Evolutionary conservation across 306 rosid genomes (phyloP).

Genomic region (Benincasa hispida): DNA sequence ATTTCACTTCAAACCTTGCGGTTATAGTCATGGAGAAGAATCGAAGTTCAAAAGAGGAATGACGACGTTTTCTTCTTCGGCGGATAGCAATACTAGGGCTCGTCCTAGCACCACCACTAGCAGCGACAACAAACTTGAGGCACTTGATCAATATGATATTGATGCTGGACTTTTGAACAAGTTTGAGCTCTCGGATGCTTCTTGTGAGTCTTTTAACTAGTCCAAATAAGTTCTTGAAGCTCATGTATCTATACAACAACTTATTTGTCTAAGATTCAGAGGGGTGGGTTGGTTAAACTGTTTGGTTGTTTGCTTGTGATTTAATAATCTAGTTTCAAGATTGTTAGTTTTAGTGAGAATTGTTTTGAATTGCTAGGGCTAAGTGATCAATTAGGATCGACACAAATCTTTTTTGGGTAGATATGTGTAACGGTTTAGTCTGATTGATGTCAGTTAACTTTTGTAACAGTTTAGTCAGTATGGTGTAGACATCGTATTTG

Average conservation of each 20-base stretch:
- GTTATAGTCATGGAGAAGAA: not conserved
- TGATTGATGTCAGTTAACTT: not conserved
- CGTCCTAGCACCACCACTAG: constrained; percentile 25
- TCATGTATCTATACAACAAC: constrained; percentile 37
- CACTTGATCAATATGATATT: constrained; percentile 39
- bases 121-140: constrained; percentile 13
- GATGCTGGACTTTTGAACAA: constrained; percentile 57
- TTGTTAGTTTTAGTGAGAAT: constrained; percentile 57
- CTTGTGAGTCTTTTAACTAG: constrained; percentile 63
- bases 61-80: constrained; percentile 32
- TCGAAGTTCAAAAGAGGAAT: not conserved
- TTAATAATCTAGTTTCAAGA: constrained; percentile 39
- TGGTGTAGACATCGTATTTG: too few relatives aligned
- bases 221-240: constrained; percentile 30
- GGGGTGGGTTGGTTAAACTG: constrained; percentile 63
- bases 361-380: constrained; percentile 53
- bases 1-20: not conserved
- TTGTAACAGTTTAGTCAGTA: not conserved
- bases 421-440: not conserved
- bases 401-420: too few relatives aligned
- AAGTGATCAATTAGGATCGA: constrained; percentile 13
- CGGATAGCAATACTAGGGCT: not conserved
- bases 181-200: constrained; percentile 47
- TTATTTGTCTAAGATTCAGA: constrained; percentile 53
- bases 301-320: constrained; percentile 65